These are phyloP conservation scores for Sphagnurus paluster DNA, from an alignment of 1,284 basidiomycete genomes.

Conservation along the genomic window DNA sequence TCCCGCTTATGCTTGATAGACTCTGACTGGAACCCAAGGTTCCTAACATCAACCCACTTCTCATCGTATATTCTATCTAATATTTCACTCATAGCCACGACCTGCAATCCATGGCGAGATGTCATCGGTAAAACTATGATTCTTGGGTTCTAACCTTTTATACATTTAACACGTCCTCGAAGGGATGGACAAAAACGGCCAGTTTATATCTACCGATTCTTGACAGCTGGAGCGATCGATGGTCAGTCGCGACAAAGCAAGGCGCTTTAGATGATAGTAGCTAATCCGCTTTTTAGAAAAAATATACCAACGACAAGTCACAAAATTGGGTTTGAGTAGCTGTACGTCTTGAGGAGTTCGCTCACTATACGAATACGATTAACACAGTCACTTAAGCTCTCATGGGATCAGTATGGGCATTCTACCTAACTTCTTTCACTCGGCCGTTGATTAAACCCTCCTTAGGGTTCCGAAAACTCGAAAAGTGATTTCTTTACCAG, in stretches of 20 bases:
- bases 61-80: slow-evolving; percentile 2
- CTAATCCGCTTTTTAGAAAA: slow-evolving; percentile 54
- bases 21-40: slow-evolving; percentile 97
- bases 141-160: background rate
- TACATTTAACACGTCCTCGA: slow-evolving; percentile 9
- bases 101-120: slow-evolving; percentile 96
- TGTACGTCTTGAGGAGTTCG: slow-evolving; percentile 52
- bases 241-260: slow-evolving; percentile 42
- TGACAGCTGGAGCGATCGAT: slow-evolving; percentile 81
- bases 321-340: slow-evolving; percentile 90
- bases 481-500: slow-evolving; percentile 85
- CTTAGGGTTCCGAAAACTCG: slow-evolving; percentile 49
- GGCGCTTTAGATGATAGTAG: background rate
- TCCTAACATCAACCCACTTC: slow-evolving; percentile 12
- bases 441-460: slow-evolving; percentile 15
- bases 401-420: slow-evolving; percentile 55
- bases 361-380: slow-evolving; percentile 10
- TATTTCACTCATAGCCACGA: slow-evolving; percentile 62
- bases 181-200: slow-evolving; percentile 94
- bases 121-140: slow-evolving; percentile 70
- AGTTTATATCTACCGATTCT: slow-evolving; percentile 92
- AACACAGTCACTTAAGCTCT: slow-evolving; percentile 44
- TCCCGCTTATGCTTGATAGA: slow-evolving; percentile 86
- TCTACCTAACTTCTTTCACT: slow-evolving; percentile 4
- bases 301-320: slow-evolving; percentile 91